Evolutionary conservation across 208 protist genomes (phyloP), one percentile per base, ranked within the genome.

Genomic region (Trypanosoma theileri): DNA sequence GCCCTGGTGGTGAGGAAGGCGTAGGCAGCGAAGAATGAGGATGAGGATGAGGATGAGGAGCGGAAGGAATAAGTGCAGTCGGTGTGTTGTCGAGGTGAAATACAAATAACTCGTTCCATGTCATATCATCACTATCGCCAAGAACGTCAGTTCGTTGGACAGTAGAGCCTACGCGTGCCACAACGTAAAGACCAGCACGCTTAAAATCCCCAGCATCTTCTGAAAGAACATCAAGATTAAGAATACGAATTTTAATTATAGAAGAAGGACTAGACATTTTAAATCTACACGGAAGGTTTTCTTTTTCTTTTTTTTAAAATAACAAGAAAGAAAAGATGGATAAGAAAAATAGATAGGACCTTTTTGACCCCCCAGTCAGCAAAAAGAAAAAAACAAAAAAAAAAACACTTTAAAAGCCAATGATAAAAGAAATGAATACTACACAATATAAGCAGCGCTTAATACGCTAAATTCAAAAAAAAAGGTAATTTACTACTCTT

Each of bases 181-280:
- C 74, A 16, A 88, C 63, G 65, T 92, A 92, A 16, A 92, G 60
- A 12, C 86, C 86, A 64, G 79, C 74, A 24, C 79, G 63, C n/a
- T 59, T 68, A 52, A 85, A 84, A 46, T 65, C 64, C 19, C 57
- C 68, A 16, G 66, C 69, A 72, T 68, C 61, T 53, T 69, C 59
- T n/a, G 75, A 72, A 19, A 75, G 59, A 17, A 80, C 41, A 40
- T 45, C 44, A 41, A 88, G 66, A 28, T 85, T 71, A 44, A 78
- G 79, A 52, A 88, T 82, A 35, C 83, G 83, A 21, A 85, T 63
- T 35, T 73, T 63, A 56, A 75, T 21, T 19, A 74, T 48, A 17
- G 44, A 53, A 8, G 46, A 41, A 35, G n/a, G n/a, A 52, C 17
- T 52, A 11, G 17, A n/a, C 54, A 69, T 59, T 16, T 40, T 28